A percentile compares a stretch with the other conserved stretches of the same genome.
phyloP scores from a whole-genome alignment of 352 stramenopile species.

The Phytophthora sp. region DNA sequence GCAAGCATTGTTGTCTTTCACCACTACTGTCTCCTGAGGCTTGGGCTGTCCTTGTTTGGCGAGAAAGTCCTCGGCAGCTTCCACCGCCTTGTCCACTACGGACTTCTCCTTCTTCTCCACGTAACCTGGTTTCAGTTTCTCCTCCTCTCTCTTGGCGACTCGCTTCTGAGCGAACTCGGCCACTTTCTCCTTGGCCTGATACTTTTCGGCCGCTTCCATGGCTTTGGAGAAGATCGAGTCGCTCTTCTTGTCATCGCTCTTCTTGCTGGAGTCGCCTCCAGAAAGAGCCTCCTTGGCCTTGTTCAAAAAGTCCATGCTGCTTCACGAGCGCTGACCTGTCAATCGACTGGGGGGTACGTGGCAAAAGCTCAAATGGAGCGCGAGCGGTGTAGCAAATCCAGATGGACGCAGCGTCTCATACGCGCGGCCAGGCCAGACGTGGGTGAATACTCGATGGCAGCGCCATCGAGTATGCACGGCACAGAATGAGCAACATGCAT shows the following conservation, averaged over 20 bases:
- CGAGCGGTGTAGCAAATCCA: slow-evolving; percentile 6
- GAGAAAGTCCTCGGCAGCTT: slow-evolving; percentile 28
- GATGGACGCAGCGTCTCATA: slow-evolving; percentile 11
- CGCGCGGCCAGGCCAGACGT: slow-evolving; percentile 18
- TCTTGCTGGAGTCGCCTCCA: slow-evolving; percentile 16
- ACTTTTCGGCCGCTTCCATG: slow-evolving; percentile 26
- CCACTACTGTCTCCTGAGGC: not conserved
- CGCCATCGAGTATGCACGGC: not conserved
- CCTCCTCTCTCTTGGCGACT: slow-evolving; percentile 24
- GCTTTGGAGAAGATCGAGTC: slow-evolving; percentile 28
- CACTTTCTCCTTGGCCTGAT: slow-evolving; percentile 34
- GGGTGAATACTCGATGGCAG: slow-evolving; percentile 17
- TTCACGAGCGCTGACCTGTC: not conserved
- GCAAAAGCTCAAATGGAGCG: slow-evolving; percentile 15
- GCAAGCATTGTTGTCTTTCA: not conserved
- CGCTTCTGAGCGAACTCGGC: slow-evolving; percentile 32
- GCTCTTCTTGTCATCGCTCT: slow-evolving; percentile 17
- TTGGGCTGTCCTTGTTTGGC: slow-evolving; percentile 27
- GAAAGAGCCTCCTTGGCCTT: slow-evolving; percentile 33
- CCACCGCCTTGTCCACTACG: slow-evolving; percentile 24
- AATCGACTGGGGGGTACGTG: not conserved
- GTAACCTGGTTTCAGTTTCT: slow-evolving; percentile 21
- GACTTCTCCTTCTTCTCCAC: slow-evolving; percentile 31
- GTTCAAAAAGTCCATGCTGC: slow-evolving; percentile 30
- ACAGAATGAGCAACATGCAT: too few species aligned